Evolutionary conservation across 2,329 filamentous ascomycete species (phyloP).

Genomic region (Stagonosporopsis tanaceti): DNA sequence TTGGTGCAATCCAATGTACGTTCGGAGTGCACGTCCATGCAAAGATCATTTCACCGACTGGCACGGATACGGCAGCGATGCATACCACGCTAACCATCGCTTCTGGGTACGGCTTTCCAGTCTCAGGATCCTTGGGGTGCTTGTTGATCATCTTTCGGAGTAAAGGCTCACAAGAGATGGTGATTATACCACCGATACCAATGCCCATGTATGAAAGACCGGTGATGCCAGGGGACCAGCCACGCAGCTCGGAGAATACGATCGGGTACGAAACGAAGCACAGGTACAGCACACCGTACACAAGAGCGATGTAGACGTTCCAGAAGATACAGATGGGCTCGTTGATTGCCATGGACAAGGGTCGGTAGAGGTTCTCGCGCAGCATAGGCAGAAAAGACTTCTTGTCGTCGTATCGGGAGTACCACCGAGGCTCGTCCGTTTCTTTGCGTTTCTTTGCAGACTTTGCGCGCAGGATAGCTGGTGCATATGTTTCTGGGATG

Average conservation of each 20-base stretch:
- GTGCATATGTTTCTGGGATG: slow-evolving; percentile 80
- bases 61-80: slow-evolving; percentile 76
- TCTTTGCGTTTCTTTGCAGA: slow-evolving; percentile 73
- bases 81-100: slow-evolving; percentile 82
- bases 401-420: slow-evolving; percentile 81
- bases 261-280: slow-evolving; percentile 92
- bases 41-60: slow-evolving; percentile 84
- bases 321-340: slow-evolving; percentile 89
- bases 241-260: slow-evolving; percentile 76
- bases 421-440: slow-evolving; percentile 77
- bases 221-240: slow-evolving; percentile 76
- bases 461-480: slow-evolving; percentile 74
- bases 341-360: slow-evolving; percentile 77
- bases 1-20: slow-evolving; percentile 83
- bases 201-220: slow-evolving; percentile 83
- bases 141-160: slow-evolving; percentile 79
- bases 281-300: slow-evolving; percentile 87
- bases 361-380: slow-evolving; percentile 77
- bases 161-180: slow-evolving; percentile 68
- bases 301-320: slow-evolving; percentile 74
- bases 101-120: slow-evolving; percentile 77
- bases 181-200: slow-evolving; percentile 62
- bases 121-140: slow-evolving; percentile 77
- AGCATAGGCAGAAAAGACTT: slow-evolving; percentile 71
- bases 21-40: slow-evolving; percentile 75